Percentiles rank a stretch among this genome's conserved stretches.
phyloP scores from a whole-genome alignment of 2,329 filamentous ascomycete genomes.

The Nemania diffusa region DNA sequence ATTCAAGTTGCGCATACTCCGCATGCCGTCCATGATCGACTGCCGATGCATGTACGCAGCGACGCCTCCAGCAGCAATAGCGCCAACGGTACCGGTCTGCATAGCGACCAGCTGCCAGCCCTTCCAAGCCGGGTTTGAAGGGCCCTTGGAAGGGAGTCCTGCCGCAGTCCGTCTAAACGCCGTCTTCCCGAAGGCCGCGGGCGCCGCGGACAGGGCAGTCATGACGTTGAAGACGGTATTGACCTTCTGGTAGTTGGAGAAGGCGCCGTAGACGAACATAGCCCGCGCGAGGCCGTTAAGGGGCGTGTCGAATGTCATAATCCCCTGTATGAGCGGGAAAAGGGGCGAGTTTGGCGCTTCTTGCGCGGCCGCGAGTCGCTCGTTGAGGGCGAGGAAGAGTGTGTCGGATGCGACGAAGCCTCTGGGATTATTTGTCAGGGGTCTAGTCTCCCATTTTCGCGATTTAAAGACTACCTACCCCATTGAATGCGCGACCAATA shows the following conservation, averaged over 20 bases:
- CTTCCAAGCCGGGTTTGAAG: constrained; percentile 58
- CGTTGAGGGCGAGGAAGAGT: constrained; percentile 76
- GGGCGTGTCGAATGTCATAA: constrained; percentile 87
- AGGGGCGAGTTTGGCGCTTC: constrained; percentile 58
- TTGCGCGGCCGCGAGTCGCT: constrained; percentile 60
- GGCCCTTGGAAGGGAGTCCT: constrained; percentile 35
- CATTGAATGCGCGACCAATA: constrained; percentile 87
- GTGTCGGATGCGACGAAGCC: constrained; percentile 88
- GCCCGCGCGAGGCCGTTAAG: constrained; percentile 73
- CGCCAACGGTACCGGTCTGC: constrained; percentile 82
- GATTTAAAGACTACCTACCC: constrained; percentile 57
- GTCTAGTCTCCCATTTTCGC: neutral
- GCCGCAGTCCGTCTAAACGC: constrained; percentile 47
- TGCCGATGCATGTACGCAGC: constrained; percentile 83
- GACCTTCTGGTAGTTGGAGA: constrained; percentile 68
- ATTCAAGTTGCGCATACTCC: constrained; percentile 59
- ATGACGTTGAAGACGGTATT: constrained; percentile 67
- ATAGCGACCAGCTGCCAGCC: constrained; percentile 75
- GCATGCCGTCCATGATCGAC: constrained; percentile 65
- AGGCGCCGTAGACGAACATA: constrained; percentile 70
- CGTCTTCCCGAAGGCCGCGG: constrained; percentile 55
- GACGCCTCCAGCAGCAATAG: constrained; percentile 82
- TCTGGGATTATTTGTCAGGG: constrained; percentile 45
- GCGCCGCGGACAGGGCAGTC: constrained; percentile 63
- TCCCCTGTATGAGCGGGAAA: constrained; percentile 83